These are phyloP conservation scores for Pichia rugopelliculosa DNA, from an alignment of 805 yeast species.

Conservation along the genomic window DNA sequence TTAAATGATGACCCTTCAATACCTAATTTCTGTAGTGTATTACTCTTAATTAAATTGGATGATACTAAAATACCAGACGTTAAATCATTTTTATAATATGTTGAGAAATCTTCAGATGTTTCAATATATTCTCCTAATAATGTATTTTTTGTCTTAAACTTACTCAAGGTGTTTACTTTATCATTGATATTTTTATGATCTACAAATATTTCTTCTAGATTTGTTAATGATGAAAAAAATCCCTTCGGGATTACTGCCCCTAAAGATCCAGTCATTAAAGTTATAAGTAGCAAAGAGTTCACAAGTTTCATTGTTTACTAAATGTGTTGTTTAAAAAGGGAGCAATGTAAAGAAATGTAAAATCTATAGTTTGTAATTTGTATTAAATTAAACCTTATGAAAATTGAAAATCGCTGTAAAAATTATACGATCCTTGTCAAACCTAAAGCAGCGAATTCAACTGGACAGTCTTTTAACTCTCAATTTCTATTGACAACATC, in stretches of 20 bases:
- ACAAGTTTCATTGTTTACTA: not conserved
- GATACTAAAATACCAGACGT: constrained; percentile 21
- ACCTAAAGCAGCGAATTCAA: not conserved
- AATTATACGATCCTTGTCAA: not conserved
- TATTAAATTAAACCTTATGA: no score
- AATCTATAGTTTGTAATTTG: no score
- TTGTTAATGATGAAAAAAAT: not conserved
- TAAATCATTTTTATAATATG: constrained; percentile 13
- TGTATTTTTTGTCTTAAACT: not conserved
- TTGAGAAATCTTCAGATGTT: constrained; percentile 11
- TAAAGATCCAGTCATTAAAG: not conserved
- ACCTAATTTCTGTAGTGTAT: constrained; percentile 13
- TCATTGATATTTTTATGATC: not conserved
- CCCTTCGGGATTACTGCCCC: constrained; percentile 6
- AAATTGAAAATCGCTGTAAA: not conserved
- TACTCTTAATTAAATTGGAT: constrained; percentile 10
- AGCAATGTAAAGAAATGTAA: no score
- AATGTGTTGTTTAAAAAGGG: no score
- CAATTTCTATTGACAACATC: not conserved
- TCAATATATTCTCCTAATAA: constrained; percentile 9
- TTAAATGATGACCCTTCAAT: constrained; percentile 9
- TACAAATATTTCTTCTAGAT: not conserved
- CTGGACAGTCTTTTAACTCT: not conserved
- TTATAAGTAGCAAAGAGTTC: not conserved
- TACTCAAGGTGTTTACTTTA: not conserved